phyloP scores from a whole-genome alignment of 140 eudicot genomes.

The Ambrosia hybrid region DNA sequence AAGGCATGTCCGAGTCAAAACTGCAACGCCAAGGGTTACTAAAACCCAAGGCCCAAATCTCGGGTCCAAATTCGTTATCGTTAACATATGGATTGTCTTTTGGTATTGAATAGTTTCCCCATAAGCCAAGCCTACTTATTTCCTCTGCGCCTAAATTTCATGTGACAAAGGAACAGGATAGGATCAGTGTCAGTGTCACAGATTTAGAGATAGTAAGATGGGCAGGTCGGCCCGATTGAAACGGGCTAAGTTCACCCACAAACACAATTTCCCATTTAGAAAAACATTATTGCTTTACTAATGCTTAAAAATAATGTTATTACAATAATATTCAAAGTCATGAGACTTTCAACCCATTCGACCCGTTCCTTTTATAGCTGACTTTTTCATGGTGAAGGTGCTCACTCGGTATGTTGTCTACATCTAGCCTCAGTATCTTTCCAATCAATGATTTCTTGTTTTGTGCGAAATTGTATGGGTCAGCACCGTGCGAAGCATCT shows the following conservation, averaged over 20 bases:
- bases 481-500: conserved; percentile 54
- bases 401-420: conserved; percentile 70
- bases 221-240: not conserved
- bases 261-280: not conserved
- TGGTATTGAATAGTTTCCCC: conserved; percentile 92
- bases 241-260: too few relatives aligned
- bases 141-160: conserved; percentile 49
- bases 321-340: not conserved
- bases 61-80: conserved; percentile 53
- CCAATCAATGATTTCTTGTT: conserved; percentile 87
- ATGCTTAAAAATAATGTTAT: not conserved
- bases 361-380: too few relatives aligned
- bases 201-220: not conserved
- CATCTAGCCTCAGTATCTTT: conserved; percentile 77
- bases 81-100: conserved; percentile 63
- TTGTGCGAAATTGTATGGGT: conserved; percentile 76
- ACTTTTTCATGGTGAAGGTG: conserved; percentile 14
- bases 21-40: conserved; percentile 91
- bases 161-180: not conserved
- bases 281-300: not conserved
- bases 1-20: conserved; percentile 68
- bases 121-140: conserved; percentile 45
- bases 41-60: conserved; percentile 85
- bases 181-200: conserved; percentile 11
- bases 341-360: too few relatives aligned